Conservation (phyloP, 345 rosid genomes). For the Salix suchowensis region DNA sequence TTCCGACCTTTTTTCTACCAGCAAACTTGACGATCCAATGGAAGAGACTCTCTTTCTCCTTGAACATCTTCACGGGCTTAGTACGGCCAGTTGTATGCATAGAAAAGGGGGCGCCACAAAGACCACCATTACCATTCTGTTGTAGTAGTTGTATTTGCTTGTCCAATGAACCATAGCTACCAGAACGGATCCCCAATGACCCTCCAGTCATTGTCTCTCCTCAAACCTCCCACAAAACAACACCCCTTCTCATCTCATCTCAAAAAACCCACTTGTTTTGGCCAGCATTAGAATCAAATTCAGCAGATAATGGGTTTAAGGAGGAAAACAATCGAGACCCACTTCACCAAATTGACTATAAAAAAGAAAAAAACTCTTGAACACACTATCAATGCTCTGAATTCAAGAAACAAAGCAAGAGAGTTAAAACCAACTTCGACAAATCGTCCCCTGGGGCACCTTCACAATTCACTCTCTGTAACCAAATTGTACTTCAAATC, state of each 20-base stretch:
- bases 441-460: constrained; percentile 16
- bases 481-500: constrained; percentile 8
- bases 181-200: constrained; percentile 21
- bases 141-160: constrained; percentile 16
- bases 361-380: not conserved
- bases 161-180: constrained; percentile 30
- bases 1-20: constrained; percentile 91
- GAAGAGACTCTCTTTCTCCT: constrained; percentile 69
- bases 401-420: not conserved
- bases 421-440: constrained; percentile 7
- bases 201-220: constrained; percentile 26
- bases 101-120: constrained; percentile 10
- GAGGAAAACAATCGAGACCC: not conserved
- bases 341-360: constrained; percentile 9
- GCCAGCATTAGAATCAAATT: not conserved
- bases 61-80: constrained; percentile 74
- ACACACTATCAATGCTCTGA: not conserved
- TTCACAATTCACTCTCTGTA: not conserved
- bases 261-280: not conserved
- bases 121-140: constrained; percentile 18
- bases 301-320: not conserved
- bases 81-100: constrained; percentile 36
- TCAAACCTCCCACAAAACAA: constrained; percentile 11
- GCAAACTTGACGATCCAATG: constrained; percentile 90
- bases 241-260: constrained; percentile 23